Base-by-base conservation (phyloP, 2,329 filamentous ascomycete genomes). In the Cytospora piceicola region DNA sequence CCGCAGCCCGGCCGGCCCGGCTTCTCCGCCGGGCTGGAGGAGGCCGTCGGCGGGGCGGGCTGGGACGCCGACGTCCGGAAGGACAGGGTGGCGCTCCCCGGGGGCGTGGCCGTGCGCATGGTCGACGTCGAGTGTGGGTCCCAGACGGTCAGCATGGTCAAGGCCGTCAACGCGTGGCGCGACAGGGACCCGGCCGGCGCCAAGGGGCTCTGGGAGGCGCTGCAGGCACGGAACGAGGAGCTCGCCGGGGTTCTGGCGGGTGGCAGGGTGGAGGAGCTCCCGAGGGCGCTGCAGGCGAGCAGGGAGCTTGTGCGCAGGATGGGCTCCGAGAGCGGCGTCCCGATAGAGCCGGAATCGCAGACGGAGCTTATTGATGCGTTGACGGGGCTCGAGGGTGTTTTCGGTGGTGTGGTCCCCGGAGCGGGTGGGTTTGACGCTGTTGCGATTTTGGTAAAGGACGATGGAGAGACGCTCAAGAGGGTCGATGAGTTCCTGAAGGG, bases 41-140 rank as follows among this genome's bases (percentile, higher is more conserved):
- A 79, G 1, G 81, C 93, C 1, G 88, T 97, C 6, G 85, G 93
- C 53, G 85, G 88, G 64, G 1, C 4, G n/a, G 78, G 79, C 29
- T 99, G 95, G 95, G 94, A 98, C 72, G 89, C 88, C 0, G 88
- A 93, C 72, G 88, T 96, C 58, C 78, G 80, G 36, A 90, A 92
- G 72, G 87, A 89, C 6, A 85, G 82, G 20, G 88, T 94, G 61
- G 84, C 82, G 67, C 82, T 98, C 66, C 94, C 94, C 0, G 72
- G 77, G 0, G 92, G 92, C 0, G 80, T 96, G 70, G 85, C 90
- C 29, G 82, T 98, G 70, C 86, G 96, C 67, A 95, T 99, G 90
- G 97, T 93, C 74, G 95, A 99, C 74, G 95, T 99, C 8, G 92
- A 96, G 75, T 97, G 94, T 74, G 95, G 95, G 36, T 94, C 90